Evolutionary conservation across 192 early-diverging fungal species (phyloP).

Genomic region (Coemansia sp.): DNA sequence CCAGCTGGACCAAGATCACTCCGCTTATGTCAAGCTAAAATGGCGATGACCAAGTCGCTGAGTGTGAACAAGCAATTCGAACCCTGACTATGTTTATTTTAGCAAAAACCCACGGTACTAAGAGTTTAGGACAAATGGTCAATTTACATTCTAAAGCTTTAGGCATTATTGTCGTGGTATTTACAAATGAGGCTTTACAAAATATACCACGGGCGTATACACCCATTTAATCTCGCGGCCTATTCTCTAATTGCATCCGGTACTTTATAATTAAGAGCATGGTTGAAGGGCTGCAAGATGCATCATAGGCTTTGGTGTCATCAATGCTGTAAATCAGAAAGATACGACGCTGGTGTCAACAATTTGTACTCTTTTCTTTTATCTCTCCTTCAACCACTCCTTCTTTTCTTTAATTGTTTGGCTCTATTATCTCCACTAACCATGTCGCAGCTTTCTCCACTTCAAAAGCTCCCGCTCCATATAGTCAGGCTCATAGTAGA

Average conservation of each 20-base stretch:
- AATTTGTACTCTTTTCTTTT: neutral
- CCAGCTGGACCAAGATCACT: too few species aligned
- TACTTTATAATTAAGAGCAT: neutral
- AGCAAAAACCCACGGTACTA: too few species aligned
- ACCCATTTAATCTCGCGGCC: too few species aligned
- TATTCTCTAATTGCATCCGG: neutral
- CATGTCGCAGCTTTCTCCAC: neutral
- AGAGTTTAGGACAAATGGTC: too few species aligned
- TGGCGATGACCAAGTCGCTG: too few species aligned
- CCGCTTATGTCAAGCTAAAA: too few species aligned
- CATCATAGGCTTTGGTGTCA: neutral
- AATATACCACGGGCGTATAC: too few species aligned
- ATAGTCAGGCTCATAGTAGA: neutral
- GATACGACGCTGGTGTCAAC: neutral
- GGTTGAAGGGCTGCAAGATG: neutral
- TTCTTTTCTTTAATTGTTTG: neutral
- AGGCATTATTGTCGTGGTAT: too few species aligned
- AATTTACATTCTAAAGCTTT: too few species aligned
- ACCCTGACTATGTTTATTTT: too few species aligned
- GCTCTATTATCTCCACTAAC: neutral
- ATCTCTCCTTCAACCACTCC: neutral
- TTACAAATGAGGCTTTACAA: too few species aligned
- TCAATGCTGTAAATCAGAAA: neutral
- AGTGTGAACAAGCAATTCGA: too few species aligned
- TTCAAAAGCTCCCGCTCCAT: neutral